Evolutionary conservation across 1,284 basidiomycete genomes (phyloP).

Genomic region (Tylopilus orsonianus): DNA sequence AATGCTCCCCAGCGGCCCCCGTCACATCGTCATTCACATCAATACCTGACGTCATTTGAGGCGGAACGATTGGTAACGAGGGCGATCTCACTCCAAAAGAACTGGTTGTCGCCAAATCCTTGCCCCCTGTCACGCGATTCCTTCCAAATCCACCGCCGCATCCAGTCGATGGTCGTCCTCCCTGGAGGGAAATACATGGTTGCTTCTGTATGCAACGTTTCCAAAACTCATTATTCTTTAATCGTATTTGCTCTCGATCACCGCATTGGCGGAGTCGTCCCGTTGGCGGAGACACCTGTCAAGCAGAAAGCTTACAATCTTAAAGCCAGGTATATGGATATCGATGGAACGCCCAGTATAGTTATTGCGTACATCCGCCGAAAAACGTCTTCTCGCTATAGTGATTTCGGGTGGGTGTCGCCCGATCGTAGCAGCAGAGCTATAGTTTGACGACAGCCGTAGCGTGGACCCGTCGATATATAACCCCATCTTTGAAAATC

Average conservation of each 20-base stretch:
- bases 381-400: constrained; percentile 32
- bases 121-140: constrained; percentile 35
- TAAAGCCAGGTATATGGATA: constrained; percentile 61
- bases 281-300: constrained; percentile 52
- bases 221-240: constrained; percentile 47
- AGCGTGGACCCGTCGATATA: constrained; percentile 49
- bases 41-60: constrained; percentile 50
- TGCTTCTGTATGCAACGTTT: constrained; percentile 52
- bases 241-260: constrained; percentile 60
- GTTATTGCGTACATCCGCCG: constrained; percentile 53
- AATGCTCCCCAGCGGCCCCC: constrained; percentile 66
- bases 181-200: constrained; percentile 72
- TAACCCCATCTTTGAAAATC: constrained; percentile 35
- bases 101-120: constrained; percentile 49
- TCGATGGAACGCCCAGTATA: constrained; percentile 50
- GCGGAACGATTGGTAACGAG: constrained; percentile 62
- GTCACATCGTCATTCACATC: constrained; percentile 46
- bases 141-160: constrained; percentile 42
- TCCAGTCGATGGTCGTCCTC: constrained; percentile 60
- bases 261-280: constrained; percentile 43
- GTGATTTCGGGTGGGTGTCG: constrained; percentile 32
- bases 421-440: background rate
- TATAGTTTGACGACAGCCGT: constrained; percentile 2
- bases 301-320: constrained; percentile 56
- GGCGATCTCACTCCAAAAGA: constrained; percentile 58